These are phyloP conservation scores for Fraxinus ornus DNA, from an alignment of 305 asterid genomes.

Conservation along the genomic window DNA sequence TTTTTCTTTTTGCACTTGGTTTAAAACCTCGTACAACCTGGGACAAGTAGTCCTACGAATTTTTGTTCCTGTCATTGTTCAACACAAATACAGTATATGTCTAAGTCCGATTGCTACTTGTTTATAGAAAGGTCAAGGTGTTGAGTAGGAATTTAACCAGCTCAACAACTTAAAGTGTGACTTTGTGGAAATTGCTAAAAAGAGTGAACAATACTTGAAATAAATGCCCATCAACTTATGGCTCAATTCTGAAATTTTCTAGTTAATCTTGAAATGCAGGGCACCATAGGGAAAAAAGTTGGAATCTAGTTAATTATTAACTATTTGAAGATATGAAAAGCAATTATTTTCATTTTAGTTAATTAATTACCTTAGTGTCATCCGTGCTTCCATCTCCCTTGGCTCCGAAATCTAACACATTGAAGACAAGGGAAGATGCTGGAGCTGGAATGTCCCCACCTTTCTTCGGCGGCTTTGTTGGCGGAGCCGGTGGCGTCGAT, in stretches of 20 bases:
- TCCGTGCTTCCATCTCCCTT: conserved; percentile 84
- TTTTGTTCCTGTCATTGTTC: too few relatives aligned
- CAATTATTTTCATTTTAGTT: background rate
- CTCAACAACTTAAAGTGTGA: background rate
- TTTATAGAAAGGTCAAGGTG: too few relatives aligned
- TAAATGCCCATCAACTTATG: conserved; percentile 22
- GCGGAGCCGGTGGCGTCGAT: conserved; percentile 25
- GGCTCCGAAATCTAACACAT: conserved; percentile 85
- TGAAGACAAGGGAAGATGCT: conserved; percentile 39
- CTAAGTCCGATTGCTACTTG: too few relatives aligned
- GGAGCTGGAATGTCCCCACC: conserved; percentile 25
- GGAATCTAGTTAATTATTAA: background rate
- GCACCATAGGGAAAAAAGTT: background rate
- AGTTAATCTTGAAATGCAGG: conserved; percentile 4
- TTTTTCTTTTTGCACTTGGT: background rate
- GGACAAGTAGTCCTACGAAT: too few relatives aligned
- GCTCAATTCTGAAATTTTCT: background rate
- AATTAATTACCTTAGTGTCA: conserved; percentile 76
- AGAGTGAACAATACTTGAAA: conserved; percentile 11
- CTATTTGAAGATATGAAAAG: background rate
- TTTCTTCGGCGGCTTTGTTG: conserved; percentile 34
- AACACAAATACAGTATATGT: too few relatives aligned
- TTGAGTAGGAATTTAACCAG: too few relatives aligned
- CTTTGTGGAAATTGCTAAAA: background rate
- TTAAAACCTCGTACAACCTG: too few relatives aligned